Conservation (phyloP, 306 rosid species). For the Acmispon strigosus region DNA sequence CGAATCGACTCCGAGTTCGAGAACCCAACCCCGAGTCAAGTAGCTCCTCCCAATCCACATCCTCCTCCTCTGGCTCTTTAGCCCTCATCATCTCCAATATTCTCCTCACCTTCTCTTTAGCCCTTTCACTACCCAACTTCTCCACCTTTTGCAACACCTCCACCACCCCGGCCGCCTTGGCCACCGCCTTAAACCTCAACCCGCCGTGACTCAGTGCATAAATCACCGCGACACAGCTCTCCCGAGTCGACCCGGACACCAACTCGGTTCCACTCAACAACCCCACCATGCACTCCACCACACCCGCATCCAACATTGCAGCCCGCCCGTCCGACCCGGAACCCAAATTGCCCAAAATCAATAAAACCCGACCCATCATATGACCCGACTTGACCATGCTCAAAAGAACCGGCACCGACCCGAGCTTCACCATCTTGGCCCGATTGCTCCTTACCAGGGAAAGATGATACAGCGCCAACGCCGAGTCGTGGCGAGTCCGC, state of each 20-base stretch:
- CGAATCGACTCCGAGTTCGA: conserved; percentile 20
- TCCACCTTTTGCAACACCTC: conserved; percentile 55
- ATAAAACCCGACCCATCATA: conserved; percentile 45
- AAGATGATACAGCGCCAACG: conserved; percentile 70
- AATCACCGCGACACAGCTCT: conserved; percentile 56
- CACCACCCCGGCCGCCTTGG: conserved; percentile 39
- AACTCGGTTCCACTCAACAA: conserved; percentile 22
- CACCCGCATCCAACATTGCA: conserved; percentile 68
- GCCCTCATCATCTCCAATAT: conserved; percentile 51
- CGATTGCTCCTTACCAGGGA: conserved; percentile 72
- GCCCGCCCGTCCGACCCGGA: conserved; percentile 63
- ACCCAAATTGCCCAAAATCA: conserved; percentile 50
- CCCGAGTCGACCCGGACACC: conserved; percentile 34
- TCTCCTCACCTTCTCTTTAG: conserved; percentile 47
- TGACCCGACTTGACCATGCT: conserved; percentile 58
- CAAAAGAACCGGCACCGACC: conserved; percentile 48
- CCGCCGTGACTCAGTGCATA: conserved; percentile 66
- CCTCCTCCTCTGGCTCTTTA: conserved; percentile 48
- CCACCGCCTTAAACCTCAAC: conserved; percentile 74
- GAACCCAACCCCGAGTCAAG: conserved; percentile 50
- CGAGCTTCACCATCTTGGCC: conserved; percentile 60
- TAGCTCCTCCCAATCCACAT: conserved; percentile 70
- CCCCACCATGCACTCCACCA: conserved; percentile 55
- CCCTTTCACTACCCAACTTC: conserved; percentile 43
- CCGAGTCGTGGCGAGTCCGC: conserved; percentile 80